Percentiles rank a stretch among this genome's conserved stretches.
Conservation (phyloP, 2,329 filamentous ascomycete genomes). For the Fusarium setosum region DNA sequence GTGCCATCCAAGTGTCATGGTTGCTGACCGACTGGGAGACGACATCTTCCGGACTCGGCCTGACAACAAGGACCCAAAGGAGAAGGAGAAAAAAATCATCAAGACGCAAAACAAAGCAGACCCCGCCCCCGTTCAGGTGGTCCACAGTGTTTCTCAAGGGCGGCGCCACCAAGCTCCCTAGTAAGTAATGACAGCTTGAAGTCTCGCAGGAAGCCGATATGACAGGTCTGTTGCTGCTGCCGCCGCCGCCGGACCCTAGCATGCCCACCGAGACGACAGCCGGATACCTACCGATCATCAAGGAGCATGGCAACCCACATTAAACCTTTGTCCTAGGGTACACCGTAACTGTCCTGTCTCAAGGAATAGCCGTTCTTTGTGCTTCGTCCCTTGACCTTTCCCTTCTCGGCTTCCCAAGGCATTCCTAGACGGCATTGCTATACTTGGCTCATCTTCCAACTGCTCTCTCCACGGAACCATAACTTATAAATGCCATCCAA, state of each 20-base stretch:
- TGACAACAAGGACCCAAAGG: not conserved
- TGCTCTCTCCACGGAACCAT: conserved; percentile 44
- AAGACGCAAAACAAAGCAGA: conserved; percentile 15
- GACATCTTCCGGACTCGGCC: conserved; percentile 1
- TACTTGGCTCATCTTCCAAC: conserved; percentile 22
- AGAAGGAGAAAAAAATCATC: not conserved
- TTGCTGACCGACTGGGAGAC: conserved; percentile 8
- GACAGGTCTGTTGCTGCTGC: conserved; percentile 47
- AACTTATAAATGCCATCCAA: conserved; percentile 48
- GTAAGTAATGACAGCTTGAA: conserved; percentile 39
- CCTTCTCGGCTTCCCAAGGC: conserved; percentile 30
- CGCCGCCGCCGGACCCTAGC: conserved; percentile 36
- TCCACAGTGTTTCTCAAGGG: conserved; percentile 36
- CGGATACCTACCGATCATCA: conserved; percentile 44
- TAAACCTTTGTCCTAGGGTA: conserved; percentile 27
- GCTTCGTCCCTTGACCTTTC: conserved; percentile 36
- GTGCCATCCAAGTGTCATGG: not conserved
- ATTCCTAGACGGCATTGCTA: conserved; percentile 28
- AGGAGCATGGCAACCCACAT: conserved; percentile 36
- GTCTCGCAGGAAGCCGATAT: conserved; percentile 48
- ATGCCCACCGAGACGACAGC: conserved; percentile 39
- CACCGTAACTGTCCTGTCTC: conserved; percentile 31
- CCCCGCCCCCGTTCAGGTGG: conserved; percentile 37
- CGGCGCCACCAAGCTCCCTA: conserved; percentile 39
- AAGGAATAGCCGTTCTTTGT: conserved; percentile 30